Base-by-base conservation (phyloP, 805 yeast species). In the Candida vaughaniae region DNA sequence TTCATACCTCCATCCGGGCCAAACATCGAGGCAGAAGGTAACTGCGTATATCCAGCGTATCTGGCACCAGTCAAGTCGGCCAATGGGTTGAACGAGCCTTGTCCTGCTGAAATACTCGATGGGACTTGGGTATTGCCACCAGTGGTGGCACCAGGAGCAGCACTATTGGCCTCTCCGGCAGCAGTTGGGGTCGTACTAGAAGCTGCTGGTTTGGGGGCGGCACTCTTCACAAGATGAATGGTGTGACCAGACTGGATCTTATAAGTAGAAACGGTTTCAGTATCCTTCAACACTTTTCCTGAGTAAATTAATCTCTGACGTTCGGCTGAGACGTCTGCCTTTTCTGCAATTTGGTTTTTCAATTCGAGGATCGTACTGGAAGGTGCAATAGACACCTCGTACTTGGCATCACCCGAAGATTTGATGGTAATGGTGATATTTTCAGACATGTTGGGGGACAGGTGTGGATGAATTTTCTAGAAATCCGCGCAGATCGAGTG, bases 1-100 rank as follows among this genome's bases (percentile, higher is more conserved):
- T 81, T 81, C 86, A 84, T 77, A 12, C 97, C 98, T 27, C 95
- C 95, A 59, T 90, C 97, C 18, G 96, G 90, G 1, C 96, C 96
- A 66, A 91, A 89, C 84, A 87, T 76, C 31, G 82, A 77, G 1
- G 88, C 87, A 3, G 85, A 74, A 4, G 99, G 98, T 61, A 93
- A 70, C 51, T 88, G 90, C 6, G 89, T 76, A 51, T 79, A 81
- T 1, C 99, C 99, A 2, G 98, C 97, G 55, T 89, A 93, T 37
- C 97, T 78, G 2, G 98, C 98, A 33, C 96, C 91, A 0, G 98
- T 91, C 46, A 91, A 70, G 46, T 85, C 96, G 8, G 95, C 90
- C 52, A 93, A 71, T 25, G 96, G 95, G 60, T 93, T 88, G 61
- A 83, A 86, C 0, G 95, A 75, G 9, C 91, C 93, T 45, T 79